Conservation (phyloP, 2,329 filamentous ascomycete species). For the Endoconidiophora polonica region DNA sequence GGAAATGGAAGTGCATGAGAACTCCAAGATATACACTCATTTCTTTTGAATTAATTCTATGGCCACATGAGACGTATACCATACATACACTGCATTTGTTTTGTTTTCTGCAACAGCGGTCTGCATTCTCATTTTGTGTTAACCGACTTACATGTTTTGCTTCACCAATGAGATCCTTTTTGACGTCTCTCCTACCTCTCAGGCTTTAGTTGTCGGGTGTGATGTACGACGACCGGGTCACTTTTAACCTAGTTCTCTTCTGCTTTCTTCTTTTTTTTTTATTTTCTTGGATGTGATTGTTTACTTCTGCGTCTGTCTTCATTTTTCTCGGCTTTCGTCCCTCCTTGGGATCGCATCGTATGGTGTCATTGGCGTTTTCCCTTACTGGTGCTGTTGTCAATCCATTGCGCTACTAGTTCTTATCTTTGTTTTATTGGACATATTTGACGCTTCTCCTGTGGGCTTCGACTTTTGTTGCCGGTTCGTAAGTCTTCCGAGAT, state of each 20-base stretch:
- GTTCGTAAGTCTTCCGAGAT: not conserved
- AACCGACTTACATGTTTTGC: not conserved
- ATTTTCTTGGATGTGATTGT: conserved; percentile 15
- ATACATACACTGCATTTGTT: not conserved
- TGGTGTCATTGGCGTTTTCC: conserved; percentile 12
- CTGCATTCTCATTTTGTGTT: not conserved
- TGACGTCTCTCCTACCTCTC: conserved; percentile 6
- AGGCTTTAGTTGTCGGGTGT: no score
- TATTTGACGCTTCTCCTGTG: conserved; percentile 1
- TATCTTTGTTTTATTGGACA: conserved; percentile 1
- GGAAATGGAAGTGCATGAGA: conserved; percentile 99
- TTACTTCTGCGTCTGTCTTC: conserved; percentile 15
- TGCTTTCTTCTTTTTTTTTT: conserved; percentile 1
- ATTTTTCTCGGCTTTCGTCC: conserved; percentile 22
- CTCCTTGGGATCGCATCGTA: conserved; percentile 9
- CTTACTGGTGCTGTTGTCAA: conserved; percentile 15
- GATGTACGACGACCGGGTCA: not conserved
- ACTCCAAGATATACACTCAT: conserved; percentile 97
- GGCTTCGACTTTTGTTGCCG: conserved; percentile 16
- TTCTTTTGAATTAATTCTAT: conserved; percentile 65
- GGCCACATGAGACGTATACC: conserved; percentile 13
- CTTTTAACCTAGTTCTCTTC: not conserved
- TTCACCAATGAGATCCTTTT: conserved; percentile 15
- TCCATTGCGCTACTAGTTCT: conserved; percentile 18
- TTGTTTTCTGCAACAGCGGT: conserved; percentile 1